Evolutionary conservation across 257 asterid genomes (phyloP), one percentile per base, ranked within the genome.

Genomic region (Solanum stenotomum): DNA sequence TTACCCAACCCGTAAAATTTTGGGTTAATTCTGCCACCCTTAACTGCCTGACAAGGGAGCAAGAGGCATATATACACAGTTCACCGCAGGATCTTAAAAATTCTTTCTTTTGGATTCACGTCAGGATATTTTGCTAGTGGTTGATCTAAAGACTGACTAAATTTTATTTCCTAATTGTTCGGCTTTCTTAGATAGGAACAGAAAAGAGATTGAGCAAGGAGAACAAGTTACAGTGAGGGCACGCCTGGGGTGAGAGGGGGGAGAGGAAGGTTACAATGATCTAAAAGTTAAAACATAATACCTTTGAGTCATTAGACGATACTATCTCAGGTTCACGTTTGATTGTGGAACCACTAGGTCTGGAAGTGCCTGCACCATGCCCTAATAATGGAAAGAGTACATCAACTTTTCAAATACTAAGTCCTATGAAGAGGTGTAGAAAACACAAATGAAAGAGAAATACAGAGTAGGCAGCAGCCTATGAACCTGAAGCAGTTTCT

Each of bases 241-340:
- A 37, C 4, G 7, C 37, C 3, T 0, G 16, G 25, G 81, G 81
- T 3, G 14, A 2, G 25, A 25, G 9, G 4, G 10, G 27, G 31
- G 82, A 14, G 25, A 4, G 29, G 15, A 8, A 33, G 77, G 40
- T 11, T 13, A 15, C 65, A 65, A 79, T 59, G 56, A 65, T 67
- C 72, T 89, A 71, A 44, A 84, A 86, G 44, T 87, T 44, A 79
- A 86, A 49, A 61, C 87, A 23, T 38, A 29, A 25, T 93, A 96
- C 99, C 98, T 93, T 91, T 76, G 92, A 83, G 82, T 93, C 94
- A 87, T 91, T 85, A 71, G 85, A 46, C 16, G 91, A 93, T 87
- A 61, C 87, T 70, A 81, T 88, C 87, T 81, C 93, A 67, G 81
- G 86, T 87, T 90, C 90, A 74, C 90, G 44, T 84, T 88, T 92